Conservation (phyloP, 805 yeast genomes). For the Schizosaccharomyces octosporus region DNA sequence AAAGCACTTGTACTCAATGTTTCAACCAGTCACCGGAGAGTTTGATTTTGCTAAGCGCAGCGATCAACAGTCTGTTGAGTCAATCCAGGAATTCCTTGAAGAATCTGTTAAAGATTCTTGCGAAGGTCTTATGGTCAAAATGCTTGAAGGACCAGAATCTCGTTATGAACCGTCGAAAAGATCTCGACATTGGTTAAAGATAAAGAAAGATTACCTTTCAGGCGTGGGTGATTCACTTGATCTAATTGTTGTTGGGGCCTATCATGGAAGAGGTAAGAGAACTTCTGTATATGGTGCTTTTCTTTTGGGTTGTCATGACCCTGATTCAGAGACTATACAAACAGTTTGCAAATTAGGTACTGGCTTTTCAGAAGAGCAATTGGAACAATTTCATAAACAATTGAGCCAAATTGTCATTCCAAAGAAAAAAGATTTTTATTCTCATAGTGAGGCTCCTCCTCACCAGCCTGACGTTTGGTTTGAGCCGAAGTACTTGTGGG, state of each 20-base stretch:
- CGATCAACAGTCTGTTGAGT: constrained; percentile 45
- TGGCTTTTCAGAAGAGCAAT: constrained; percentile 73
- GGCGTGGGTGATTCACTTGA: constrained; percentile 94
- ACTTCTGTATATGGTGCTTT: constrained; percentile 93
- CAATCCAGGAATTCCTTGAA: constrained; percentile 63
- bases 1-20: constrained; percentile 26
- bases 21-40: constrained; percentile 44
- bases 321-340: constrained; percentile 77
- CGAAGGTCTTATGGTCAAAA: constrained; percentile 90
- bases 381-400: constrained; percentile 31
- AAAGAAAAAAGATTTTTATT: constrained; percentile 40
- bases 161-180: constrained; percentile 85
- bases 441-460: constrained; percentile 31
- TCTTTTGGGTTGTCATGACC: constrained; percentile 67
- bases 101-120: constrained; percentile 73
- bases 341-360: constrained; percentile 94
- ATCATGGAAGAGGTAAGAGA: constrained; percentile 78
- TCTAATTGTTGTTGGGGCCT: constrained; percentile 81
- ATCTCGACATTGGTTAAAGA: constrained; percentile 79
- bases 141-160: constrained; percentile 57
- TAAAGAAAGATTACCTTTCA: constrained; percentile 80
- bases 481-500: constrained; percentile 64
- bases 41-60: constrained; percentile 57
- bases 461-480: constrained; percentile 89
- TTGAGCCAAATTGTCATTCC: constrained; percentile 43